Conservation (phyloP, 306 rosid genomes). For the Cicer pinnatifidum region DNA sequence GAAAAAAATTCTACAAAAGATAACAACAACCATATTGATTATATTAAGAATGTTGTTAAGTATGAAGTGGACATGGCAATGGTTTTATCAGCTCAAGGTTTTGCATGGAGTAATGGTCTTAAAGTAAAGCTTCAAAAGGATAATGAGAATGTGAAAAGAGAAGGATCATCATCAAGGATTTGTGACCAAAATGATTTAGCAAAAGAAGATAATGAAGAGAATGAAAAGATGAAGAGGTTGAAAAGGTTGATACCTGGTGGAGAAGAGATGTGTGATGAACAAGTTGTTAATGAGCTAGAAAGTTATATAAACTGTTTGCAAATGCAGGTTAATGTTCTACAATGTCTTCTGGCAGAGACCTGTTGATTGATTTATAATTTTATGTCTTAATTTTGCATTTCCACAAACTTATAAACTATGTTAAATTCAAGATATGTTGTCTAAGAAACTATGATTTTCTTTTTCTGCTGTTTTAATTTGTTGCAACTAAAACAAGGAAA, state of each 20-base stretch:
- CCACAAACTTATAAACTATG: conserved; percentile 18
- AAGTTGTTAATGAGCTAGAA: conserved; percentile 55
- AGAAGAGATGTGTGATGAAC: conserved; percentile 53
- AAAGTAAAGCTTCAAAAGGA: conserved; percentile 54
- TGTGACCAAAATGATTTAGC: not conserved
- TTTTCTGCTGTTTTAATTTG: not conserved
- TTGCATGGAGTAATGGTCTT: conserved; percentile 69
- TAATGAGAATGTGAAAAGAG: conserved; percentile 22
- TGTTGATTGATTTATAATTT: conserved; percentile 17
- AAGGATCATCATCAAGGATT: not conserved
- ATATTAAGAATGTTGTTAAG: conserved; percentile 42
- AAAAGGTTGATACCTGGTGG: conserved; percentile 70
- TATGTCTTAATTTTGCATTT: conserved; percentile 13
- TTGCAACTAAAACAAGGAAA: not conserved
- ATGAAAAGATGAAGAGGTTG: conserved; percentile 41
- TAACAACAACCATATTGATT: not conserved
- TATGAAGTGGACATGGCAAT: conserved; percentile 76
- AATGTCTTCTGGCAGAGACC: conserved; percentile 50
- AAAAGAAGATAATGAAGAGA: conserved; percentile 44
- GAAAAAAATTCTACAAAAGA: conserved; percentile 35
- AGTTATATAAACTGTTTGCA: conserved; percentile 70
- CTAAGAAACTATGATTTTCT: conserved; percentile 5
- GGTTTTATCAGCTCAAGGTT: conserved; percentile 61
- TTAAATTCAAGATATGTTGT: conserved; percentile 32
- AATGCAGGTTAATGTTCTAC: conserved; percentile 72